These are phyloP conservation scores for Persicaria tinctoria DNA, from an alignment of 148 eudicot genomes.

Conservation along the genomic window DNA sequence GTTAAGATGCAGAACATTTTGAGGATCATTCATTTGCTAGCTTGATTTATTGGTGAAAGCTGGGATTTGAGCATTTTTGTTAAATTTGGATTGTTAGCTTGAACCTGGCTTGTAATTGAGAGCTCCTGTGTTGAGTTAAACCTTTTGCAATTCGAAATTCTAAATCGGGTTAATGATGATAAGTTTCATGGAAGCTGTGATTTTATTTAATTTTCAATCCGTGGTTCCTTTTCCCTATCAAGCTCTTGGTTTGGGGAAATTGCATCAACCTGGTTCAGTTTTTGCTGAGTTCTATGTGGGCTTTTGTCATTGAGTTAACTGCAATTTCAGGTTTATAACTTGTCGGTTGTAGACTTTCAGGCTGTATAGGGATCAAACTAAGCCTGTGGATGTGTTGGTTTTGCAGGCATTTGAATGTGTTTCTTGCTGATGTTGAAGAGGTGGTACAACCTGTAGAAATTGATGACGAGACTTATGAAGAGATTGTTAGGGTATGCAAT, in stretches of 20 bases:
- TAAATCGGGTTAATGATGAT: too few species aligned
- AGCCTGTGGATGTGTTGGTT: neutral
- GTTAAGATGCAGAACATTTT: too few species aligned
- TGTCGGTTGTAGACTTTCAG: neutral
- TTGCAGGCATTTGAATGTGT: slow-evolving; percentile 78
- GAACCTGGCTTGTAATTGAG: neutral
- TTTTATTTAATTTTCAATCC: too few species aligned
- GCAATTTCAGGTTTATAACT: neutral
- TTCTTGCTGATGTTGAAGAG: slow-evolving; percentile 81
- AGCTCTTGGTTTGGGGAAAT: too few species aligned
- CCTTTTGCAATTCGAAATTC: too few species aligned
- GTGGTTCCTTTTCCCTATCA: too few species aligned
- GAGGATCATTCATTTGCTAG: too few species aligned
- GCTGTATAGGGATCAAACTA: neutral
- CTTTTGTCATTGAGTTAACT: neutral
- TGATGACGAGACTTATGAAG: slow-evolving; percentile 83
- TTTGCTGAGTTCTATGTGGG: neutral
- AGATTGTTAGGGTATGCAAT: slow-evolving; percentile 66
- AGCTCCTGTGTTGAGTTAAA: too few species aligned
- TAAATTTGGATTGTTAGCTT: neutral
- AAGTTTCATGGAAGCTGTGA: too few species aligned
- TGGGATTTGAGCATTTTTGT: neutral
- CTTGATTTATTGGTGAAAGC: too few species aligned
- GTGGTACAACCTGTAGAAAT: slow-evolving; percentile 68
- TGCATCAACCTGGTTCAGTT: too few species aligned